Conservation (phyloP, 2,329 filamentous ascomycete genomes). For the Zelopaecilomyces penicillatus region DNA sequence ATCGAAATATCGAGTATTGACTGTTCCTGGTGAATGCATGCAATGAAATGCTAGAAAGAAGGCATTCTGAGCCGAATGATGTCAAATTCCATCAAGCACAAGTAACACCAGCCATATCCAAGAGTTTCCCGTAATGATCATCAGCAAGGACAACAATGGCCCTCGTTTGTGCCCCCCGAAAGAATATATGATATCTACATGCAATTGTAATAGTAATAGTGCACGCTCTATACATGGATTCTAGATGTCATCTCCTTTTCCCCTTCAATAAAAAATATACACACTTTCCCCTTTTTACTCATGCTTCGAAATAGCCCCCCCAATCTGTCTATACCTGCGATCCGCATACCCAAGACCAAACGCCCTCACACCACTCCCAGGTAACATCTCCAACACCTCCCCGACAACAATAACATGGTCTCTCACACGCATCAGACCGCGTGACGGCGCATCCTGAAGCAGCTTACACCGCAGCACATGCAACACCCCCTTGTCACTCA, state of each 20-base stretch:
- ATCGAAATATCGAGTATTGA: no score
- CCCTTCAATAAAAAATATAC: neutral
- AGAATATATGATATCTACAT: no score
- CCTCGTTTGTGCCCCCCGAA: no score
- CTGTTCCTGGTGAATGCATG: no score
- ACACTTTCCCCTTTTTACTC: neutral
- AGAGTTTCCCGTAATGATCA: no score
- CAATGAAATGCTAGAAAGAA: no score
- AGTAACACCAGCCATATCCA: no score
- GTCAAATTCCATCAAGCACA: no score
- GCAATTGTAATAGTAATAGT: neutral
- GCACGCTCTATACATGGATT: constrained; percentile 7
- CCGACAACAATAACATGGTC: constrained; percentile 46
- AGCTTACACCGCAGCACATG: constrained; percentile 38
- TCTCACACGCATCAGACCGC: constrained; percentile 37
- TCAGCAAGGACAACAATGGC: no score
- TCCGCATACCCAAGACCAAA: constrained; percentile 44
- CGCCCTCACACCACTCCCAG: constrained; percentile 21
- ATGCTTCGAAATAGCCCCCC: constrained; percentile 23
- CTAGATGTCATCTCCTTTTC: neutral
- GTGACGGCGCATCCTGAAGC: constrained; percentile 28
- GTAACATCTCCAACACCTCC: constrained; percentile 39
- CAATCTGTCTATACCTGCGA: constrained; percentile 37
- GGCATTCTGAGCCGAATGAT: no score
- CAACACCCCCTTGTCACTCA: constrained; percentile 44